phyloP scores from a whole-genome alignment of 371 early-diverging fungal genomes.

The Mortierella sp. region DNA sequence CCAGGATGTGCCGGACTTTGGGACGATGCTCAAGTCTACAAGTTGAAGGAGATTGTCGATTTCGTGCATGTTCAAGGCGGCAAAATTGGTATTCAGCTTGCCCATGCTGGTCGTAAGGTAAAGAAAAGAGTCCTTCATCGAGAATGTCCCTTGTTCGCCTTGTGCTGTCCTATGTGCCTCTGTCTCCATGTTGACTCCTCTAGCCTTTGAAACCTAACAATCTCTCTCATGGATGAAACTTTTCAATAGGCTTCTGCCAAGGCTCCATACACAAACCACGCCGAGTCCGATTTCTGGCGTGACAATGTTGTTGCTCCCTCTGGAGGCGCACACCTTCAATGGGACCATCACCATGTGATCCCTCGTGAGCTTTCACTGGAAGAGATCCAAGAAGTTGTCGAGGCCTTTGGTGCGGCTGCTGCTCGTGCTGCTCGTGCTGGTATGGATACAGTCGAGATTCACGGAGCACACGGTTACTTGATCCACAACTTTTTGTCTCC shows the following conservation, averaged over 20 bases:
- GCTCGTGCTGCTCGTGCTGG: slow-evolving; percentile 79
- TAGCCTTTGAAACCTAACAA: too few species aligned
- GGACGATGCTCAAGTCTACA: slow-evolving; percentile 78
- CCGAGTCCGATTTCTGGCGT: slow-evolving; percentile 80
- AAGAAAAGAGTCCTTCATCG: background rate
- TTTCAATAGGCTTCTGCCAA: slow-evolving; percentile 59
- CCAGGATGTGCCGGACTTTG: slow-evolving; percentile 85
- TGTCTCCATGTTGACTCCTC: too few species aligned
- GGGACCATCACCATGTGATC: slow-evolving; percentile 55
- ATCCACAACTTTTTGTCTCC: slow-evolving; percentile 84
- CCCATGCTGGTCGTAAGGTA: slow-evolving; percentile 86
- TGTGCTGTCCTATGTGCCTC: background rate
- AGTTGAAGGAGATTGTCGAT: slow-evolving; percentile 73
- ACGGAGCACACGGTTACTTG: slow-evolving; percentile 81
- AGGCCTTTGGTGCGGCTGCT: slow-evolving; percentile 79
- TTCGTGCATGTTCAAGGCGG: slow-evolving; percentile 73
- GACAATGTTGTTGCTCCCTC: slow-evolving; percentile 80
- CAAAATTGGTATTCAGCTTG: slow-evolving; percentile 80
- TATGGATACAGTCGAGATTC: slow-evolving; percentile 89
- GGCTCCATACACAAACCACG: slow-evolving; percentile 52
- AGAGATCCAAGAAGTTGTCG: slow-evolving; percentile 68
- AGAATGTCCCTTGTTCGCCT: background rate
- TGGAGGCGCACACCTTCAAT: slow-evolving; percentile 58
- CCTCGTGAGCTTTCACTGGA: slow-evolving; percentile 72
- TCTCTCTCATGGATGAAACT: slow-evolving; percentile 38